These are phyloP conservation scores for Clavispora fructus DNA, from an alignment of 805 yeast genomes.

Conservation along the genomic window DNA sequence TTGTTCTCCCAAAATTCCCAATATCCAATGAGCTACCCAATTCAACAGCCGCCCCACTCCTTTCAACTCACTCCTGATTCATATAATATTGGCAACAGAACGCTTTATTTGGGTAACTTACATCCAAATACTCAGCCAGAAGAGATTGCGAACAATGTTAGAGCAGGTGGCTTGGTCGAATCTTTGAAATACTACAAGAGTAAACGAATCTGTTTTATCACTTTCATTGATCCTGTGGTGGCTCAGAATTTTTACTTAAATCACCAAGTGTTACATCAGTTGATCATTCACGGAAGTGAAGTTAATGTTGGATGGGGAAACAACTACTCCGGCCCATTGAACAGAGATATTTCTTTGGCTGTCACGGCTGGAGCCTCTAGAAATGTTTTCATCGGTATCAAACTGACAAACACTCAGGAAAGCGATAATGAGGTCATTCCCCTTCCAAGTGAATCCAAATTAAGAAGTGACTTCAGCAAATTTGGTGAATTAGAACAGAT, in stretches of 20 bases:
- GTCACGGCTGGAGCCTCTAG: constrained; percentile 73
- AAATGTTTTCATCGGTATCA: constrained; percentile 68
- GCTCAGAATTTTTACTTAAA: constrained; percentile 65
- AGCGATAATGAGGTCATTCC: constrained; percentile 11
- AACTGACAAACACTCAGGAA: constrained; percentile 20
- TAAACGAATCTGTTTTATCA: constrained; percentile 60
- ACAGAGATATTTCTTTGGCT: constrained; percentile 51
- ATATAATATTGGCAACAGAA: constrained; percentile 48
- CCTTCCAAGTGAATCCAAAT: constrained; percentile 39
- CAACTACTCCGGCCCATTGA: constrained; percentile 59
- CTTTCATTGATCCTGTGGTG: constrained; percentile 58
- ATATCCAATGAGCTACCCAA: neutral
- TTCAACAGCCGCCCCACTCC: neutral
- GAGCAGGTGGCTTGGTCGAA: constrained; percentile 73
- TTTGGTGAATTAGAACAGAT: constrained; percentile 77
- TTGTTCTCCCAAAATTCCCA: neutral
- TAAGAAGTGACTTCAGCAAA: constrained; percentile 54
- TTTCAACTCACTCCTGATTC: constrained; percentile 23
- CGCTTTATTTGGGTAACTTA: constrained; percentile 64
- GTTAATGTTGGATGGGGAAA: constrained; percentile 70
- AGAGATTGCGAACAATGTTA: constrained; percentile 68
- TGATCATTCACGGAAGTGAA: constrained; percentile 57
- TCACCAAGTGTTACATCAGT: constrained; percentile 50
- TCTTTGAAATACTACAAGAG: constrained; percentile 46
- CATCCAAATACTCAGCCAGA: constrained; percentile 62